Evolutionary conservation across 495 filamentous ascomycete genomes (phyloP).

Genomic region (Cudoniella acicularis): DNA sequence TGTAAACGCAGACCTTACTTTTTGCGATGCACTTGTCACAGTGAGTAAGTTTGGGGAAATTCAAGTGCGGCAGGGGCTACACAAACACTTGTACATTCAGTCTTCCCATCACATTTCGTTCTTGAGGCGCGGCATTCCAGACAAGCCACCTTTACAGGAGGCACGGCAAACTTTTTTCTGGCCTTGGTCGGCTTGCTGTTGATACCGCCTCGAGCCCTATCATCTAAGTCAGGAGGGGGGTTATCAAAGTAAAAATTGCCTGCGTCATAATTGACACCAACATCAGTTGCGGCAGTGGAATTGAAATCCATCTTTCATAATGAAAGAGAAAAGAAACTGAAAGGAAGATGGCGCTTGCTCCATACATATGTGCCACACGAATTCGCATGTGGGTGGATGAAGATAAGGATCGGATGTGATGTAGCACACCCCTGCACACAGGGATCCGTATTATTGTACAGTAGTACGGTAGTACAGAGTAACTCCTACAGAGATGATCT

Average conservation of each 20-base stretch:
- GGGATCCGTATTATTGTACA: too few relatives aligned
- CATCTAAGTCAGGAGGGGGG: background rate
- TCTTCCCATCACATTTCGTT: slow-evolving; percentile 55
- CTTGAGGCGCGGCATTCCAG: slow-evolving; percentile 56
- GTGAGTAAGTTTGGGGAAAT: slow-evolving; percentile 1
- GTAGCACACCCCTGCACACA: too few relatives aligned
- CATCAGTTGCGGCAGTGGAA: too few relatives aligned
- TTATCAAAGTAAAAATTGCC: background rate
- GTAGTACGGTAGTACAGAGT: too few relatives aligned
- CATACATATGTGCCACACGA: too few relatives aligned
- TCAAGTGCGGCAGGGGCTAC: background rate
- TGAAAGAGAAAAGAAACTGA: too few relatives aligned
- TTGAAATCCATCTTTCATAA: too few relatives aligned
- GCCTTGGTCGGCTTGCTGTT: background rate
- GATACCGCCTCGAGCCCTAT: background rate
- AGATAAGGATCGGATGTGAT: too few relatives aligned
- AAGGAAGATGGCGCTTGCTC: too few relatives aligned
- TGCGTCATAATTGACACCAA: background rate
- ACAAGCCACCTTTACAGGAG: slow-evolving; percentile 63
- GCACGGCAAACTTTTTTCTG: slow-evolving; percentile 39
- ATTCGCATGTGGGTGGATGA: too few relatives aligned
- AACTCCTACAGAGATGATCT: too few relatives aligned
- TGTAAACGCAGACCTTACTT: slow-evolving; percentile 49
- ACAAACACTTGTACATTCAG: slow-evolving; percentile 54
- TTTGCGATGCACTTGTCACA: slow-evolving; percentile 46